Base-by-base conservation (phyloP, 2,329 filamentous ascomycete genomes). In the Graphiopsis chlorocephala region DNA sequence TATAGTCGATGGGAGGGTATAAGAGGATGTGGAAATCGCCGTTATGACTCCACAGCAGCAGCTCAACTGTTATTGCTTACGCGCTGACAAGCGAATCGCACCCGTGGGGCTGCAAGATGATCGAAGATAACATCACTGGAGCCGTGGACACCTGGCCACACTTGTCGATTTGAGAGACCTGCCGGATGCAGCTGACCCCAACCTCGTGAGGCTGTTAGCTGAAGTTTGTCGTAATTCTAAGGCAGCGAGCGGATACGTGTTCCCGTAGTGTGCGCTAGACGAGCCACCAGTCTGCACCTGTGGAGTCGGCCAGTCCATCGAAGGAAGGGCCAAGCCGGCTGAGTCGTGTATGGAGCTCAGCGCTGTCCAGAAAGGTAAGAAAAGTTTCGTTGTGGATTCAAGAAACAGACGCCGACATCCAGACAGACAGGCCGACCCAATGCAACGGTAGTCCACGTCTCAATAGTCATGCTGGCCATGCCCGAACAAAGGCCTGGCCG, bases 1-100 rank as follows among this genome's bases (percentile, higher is more conserved):
- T 62, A 62, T 62, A 62, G 47, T 31, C 33, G 48, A 42, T 50
- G 60, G 60, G 48, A 55, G 48, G 59, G 58, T 61, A 61, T 61
- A 61, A 50, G 33, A 61, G 42, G 42, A 61, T 31, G 58, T 61
- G 58, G 58, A 26, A 50, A 11, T 50, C 29, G 45, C 38, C 57
- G 55, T 17, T 58, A 14, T 33, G 31, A 25, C 31, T 58, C 35
- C 55, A 45, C 55, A 58, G 55, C 31, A 23, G 10, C 31, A 56
- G 25, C 35, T 45, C 55, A 45, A 42, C 31, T 53, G 8, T 14
- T 58, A 28, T 26, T 33, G 58, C 58, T 52, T 29, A 61, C 42
- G 48, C 42, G 58, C 33, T 58, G 33, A 20, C 33, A 45, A 58
- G 55, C 55, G 55, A 58, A 58, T 23, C 3, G 33, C 33, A 42